A percentile compares a stretch with the other conserved stretches of the same genome.
Conservation (phyloP, 2,329 filamentous ascomycete genomes). For the Colletotrichum camelliae region DNA sequence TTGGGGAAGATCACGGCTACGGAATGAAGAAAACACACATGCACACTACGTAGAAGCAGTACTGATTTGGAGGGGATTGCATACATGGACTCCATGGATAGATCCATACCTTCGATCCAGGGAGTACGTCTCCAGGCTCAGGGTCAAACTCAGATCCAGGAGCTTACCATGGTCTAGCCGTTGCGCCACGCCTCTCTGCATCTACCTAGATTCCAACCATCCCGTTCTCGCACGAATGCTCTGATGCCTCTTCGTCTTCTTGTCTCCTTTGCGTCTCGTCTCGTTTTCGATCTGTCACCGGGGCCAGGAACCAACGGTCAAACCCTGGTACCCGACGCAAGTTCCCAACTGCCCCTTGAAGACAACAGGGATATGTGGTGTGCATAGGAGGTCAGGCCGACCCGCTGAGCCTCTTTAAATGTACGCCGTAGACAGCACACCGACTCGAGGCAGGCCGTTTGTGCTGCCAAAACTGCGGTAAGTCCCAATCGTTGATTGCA, state of each 20-base stretch:
- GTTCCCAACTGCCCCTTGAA: not conserved
- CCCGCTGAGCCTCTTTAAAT: not conserved
- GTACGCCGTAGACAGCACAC: not conserved
- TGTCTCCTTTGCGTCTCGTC: not conserved
- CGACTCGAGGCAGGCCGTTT: not conserved
- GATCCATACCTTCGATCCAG: not conserved
- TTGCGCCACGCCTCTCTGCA: not conserved
- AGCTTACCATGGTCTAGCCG: not conserved
- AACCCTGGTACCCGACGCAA: not conserved
- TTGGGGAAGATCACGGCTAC: conserved; percentile 1
- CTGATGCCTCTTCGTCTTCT: not conserved
- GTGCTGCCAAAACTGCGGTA: not conserved
- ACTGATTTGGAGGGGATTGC: not conserved
- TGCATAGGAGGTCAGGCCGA: not conserved
- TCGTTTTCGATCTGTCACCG: not conserved
- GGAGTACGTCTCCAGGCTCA: not conserved
- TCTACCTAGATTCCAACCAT: not conserved
- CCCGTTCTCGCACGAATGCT: not conserved
- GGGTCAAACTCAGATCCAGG: not conserved
- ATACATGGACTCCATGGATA: not conserved
- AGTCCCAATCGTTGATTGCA: not conserved
- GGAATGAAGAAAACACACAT: not conserved
- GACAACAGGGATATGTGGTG: not conserved
- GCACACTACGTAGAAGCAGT: not conserved
- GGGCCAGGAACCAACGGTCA: not conserved